Conservation (phyloP, 2,329 filamentous ascomycete species). For the Epichloe scottii region DNA sequence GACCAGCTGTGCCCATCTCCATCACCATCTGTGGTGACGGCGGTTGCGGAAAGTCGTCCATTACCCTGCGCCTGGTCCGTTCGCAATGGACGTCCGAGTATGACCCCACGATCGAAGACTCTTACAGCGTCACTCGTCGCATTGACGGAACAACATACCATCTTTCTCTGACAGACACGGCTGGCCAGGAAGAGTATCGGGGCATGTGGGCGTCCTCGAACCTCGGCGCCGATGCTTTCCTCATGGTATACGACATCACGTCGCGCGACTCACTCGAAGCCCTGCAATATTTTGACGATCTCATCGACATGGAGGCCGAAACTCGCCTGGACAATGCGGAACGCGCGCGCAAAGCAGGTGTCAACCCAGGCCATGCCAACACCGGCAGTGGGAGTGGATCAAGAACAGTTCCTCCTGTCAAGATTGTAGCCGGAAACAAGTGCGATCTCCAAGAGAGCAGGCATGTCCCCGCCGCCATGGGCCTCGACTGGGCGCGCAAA, state of each 20-base stretch:
- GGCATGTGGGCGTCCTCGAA: conserved; percentile 75
- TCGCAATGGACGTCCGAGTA: conserved; percentile 78
- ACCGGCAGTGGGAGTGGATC: conserved; percentile 21
- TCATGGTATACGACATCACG: conserved; percentile 83
- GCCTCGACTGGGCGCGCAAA: conserved; percentile 64
- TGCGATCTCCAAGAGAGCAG: conserved; percentile 64
- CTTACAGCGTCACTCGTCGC: conserved; percentile 68
- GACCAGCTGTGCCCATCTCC: conserved; percentile 42
- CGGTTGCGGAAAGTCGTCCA: conserved; percentile 74
- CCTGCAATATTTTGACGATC: conserved; percentile 66
- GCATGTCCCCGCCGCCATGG: conserved; percentile 55
- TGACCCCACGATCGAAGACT: conserved; percentile 72
- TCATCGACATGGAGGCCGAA: conserved; percentile 75
- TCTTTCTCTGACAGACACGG: conserved; percentile 69
- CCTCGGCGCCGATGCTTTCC: conserved; percentile 67
- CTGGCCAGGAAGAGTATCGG: conserved; percentile 82
- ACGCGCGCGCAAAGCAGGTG: conserved; percentile 33
- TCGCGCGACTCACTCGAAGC: conserved; percentile 53
- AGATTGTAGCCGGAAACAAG: conserved; percentile 79
- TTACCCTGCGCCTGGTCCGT: conserved; percentile 70
- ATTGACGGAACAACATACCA: conserved; percentile 74
- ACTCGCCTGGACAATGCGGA: conserved; percentile 50
- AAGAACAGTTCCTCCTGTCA: conserved; percentile 56
- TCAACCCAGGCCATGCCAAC: conserved; percentile 18
- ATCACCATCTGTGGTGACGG: conserved; percentile 83